Percentiles rank a stretch among this genome's conserved stretches.
Conservation (phyloP, 169 alveolate genomes). For the Cryptosporidium meleagridis region DNA sequence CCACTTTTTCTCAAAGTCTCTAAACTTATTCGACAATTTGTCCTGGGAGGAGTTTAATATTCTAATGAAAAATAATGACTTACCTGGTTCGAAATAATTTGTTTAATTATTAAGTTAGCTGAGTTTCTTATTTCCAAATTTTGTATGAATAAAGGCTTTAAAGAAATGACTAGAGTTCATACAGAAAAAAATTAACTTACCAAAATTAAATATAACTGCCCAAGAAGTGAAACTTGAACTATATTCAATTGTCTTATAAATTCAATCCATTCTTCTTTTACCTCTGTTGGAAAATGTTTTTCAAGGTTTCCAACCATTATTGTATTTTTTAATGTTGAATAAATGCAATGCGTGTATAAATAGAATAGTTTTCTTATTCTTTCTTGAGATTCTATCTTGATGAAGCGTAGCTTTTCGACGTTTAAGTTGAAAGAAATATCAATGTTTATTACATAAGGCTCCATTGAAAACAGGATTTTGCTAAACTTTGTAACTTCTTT, state of each 20-base stretch:
- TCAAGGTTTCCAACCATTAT: slow-evolving; percentile 2
- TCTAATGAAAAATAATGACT: background rate
- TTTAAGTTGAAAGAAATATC: slow-evolving; percentile 54
- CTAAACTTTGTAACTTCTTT: slow-evolving; percentile 12
- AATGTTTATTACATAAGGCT: slow-evolving; percentile 20
- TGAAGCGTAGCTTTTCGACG: slow-evolving; percentile 25
- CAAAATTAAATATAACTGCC: slow-evolving; percentile 9
- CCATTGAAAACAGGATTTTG: slow-evolving; percentile 1
- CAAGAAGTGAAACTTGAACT: slow-evolving; percentile 20
- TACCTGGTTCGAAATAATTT: slow-evolving; percentile 33
- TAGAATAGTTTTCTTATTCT: slow-evolving; percentile 30
- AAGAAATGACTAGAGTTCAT: background rate
- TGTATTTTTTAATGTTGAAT: slow-evolving; percentile 35
- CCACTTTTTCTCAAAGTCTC: slow-evolving; percentile 21
- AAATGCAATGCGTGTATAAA: slow-evolving; percentile 51
- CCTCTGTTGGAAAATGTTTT: slow-evolving; percentile 11
- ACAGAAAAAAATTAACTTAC: slow-evolving; percentile 22
- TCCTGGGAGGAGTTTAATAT: background rate
- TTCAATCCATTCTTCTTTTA: slow-evolving; percentile 30
- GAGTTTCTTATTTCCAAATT: slow-evolving; percentile 53
- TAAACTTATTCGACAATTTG: background rate
- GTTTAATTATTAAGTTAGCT: slow-evolving; percentile 19
- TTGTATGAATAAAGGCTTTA: slow-evolving; percentile 58
- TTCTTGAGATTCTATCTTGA: slow-evolving; percentile 12
- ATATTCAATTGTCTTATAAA: slow-evolving; percentile 13